phyloP scores from a whole-genome alignment of 495 filamentous ascomycete species.

The Penicillium bovifimosum region DNA sequence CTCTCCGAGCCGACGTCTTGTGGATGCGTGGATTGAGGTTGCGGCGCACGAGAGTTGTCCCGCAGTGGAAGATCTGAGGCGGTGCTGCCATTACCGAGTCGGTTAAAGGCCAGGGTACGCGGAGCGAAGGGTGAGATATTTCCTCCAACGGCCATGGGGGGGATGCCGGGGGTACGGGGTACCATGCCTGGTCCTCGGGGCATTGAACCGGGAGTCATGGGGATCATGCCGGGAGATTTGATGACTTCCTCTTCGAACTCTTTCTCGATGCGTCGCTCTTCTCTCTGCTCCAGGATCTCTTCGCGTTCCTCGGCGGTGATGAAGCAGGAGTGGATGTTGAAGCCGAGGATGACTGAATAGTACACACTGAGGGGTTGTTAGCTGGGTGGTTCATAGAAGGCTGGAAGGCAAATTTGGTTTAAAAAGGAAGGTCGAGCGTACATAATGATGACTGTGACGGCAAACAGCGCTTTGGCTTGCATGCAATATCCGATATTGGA shows the following conservation, averaged over 20 bases:
- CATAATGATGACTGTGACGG: conserved; percentile 64
- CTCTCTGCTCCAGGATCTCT: conserved; percentile 28
- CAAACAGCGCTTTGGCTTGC: conserved; percentile 72
- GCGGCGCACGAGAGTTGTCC: conserved; percentile 21
- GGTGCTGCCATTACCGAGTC: conserved; percentile 20
- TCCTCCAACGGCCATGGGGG: conserved; percentile 19
- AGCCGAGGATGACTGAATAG: conserved; percentile 50
- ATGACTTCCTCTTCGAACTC: conserved; percentile 42
- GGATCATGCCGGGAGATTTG: conserved; percentile 40
- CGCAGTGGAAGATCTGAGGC: conserved; percentile 42
- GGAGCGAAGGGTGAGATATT: conserved; percentile 36
- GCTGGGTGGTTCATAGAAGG: background rate
- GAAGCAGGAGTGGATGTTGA: conserved; percentile 58
- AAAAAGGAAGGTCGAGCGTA: conserved; percentile 38
- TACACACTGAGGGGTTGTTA: conserved; percentile 39
- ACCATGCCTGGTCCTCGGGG: conserved; percentile 13
- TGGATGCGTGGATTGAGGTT: conserved; percentile 20
- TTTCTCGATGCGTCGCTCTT: conserved; percentile 38
- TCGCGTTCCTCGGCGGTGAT: conserved; percentile 45
- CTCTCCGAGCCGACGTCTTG: conserved; percentile 16
- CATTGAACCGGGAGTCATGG: conserved; percentile 25
- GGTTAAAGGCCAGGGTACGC: conserved; percentile 41
- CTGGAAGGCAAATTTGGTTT: background rate
- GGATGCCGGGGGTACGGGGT: conserved; percentile 25
- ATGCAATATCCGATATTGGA: conserved; percentile 61